Evolutionary conservation across 345 rosid species (phyloP), one percentile per base, ranked within the genome.

Genomic region (Aquilaria sinensis): DNA sequence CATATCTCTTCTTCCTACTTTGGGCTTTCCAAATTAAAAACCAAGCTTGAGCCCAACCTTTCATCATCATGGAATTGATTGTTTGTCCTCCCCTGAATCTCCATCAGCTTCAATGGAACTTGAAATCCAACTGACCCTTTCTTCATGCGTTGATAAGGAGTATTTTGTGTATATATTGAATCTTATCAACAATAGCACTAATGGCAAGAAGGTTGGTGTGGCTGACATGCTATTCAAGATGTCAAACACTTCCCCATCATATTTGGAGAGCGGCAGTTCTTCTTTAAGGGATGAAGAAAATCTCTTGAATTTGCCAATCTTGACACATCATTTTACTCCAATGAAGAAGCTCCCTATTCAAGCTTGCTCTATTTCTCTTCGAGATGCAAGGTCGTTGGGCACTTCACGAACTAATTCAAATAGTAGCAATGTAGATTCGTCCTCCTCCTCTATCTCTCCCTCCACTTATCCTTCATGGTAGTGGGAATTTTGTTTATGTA

Each of bases 391-490:
- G 65, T 83, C 91, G 13, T 63, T 82, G 15, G 81, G 69, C 59
- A 78, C 78, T 60, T 87, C 92, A 1, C 72, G 72, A 8, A 85
- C 84, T 65, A 93, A 81, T 34, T 82, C 91, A 31, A 70, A 70
- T 5, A 79, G 80, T 67, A 62, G 80, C 55, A 75, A 84, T 56
- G 84, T 77, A 51, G 65, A 58, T 14, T 85, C 88, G 9, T 88
- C 92, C 1, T 82, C 90, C 0, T 83, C 96, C n/a, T 77, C 86
- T 1, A 86, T 74, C 33, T 74, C 96, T 66, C 83, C 86, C 46
- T 70, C 80, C 75, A 92, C 93, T 58, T 92, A 96, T 58, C 89
- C 93, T 73, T 92, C 98, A n/a, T 87, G 97, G 98, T 92, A 31
- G 14, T 49, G 46, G 16, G 6, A 71, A 60, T 6, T 46, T 62